A percentile compares a stretch with the other conserved stretches of the same genome.
These are phyloP conservation scores for Leucocoprinus sp. DNA, from an alignment of 768 basidiomycete genomes.

Conservation along the genomic window DNA sequence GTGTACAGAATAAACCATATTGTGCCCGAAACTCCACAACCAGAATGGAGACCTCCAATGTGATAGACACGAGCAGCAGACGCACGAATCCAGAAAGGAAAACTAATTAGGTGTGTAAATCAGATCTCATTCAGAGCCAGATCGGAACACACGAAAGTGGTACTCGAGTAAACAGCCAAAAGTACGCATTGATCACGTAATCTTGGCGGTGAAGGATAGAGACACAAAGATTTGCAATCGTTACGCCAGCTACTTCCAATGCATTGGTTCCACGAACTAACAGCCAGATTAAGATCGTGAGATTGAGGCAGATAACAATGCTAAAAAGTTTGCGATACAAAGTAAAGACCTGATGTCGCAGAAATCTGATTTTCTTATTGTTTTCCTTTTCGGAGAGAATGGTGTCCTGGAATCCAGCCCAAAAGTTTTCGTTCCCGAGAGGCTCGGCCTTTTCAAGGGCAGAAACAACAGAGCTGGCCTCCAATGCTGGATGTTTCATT, in stretches of 20 bases:
- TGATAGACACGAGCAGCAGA: conserved; percentile 43
- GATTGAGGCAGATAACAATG: conserved; percentile 42
- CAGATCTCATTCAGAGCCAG: not conserved
- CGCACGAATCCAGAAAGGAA: conserved; percentile 36
- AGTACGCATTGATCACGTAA: conserved; percentile 46
- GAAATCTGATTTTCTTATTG: not conserved
- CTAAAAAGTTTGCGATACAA: conserved; percentile 47
- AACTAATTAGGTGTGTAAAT: not conserved
- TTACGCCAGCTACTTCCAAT: conserved; percentile 31
- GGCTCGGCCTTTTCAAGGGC: conserved; percentile 1
- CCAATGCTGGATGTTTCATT: not conserved
- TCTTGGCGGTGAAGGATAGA: conserved; percentile 38
- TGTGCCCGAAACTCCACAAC: conserved; percentile 41
- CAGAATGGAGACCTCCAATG: conserved; percentile 50
- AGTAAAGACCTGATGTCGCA: conserved; percentile 22
- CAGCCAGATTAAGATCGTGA: conserved; percentile 37
- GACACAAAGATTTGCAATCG: conserved; percentile 35
- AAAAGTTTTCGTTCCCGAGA: not conserved
- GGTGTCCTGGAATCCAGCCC: conserved; percentile 5
- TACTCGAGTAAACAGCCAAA: conserved; percentile 34
- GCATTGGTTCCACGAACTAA: conserved; percentile 25
- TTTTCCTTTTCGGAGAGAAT: conserved; percentile 5
- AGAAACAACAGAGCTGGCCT: not conserved
- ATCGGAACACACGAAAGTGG: conserved; percentile 19
- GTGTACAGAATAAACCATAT: conserved; percentile 46